Evolutionary conservation across 163 green algal species (phyloP), one percentile per base, ranked within the genome.

Genomic region (Scenedesmus sp.): DNA sequence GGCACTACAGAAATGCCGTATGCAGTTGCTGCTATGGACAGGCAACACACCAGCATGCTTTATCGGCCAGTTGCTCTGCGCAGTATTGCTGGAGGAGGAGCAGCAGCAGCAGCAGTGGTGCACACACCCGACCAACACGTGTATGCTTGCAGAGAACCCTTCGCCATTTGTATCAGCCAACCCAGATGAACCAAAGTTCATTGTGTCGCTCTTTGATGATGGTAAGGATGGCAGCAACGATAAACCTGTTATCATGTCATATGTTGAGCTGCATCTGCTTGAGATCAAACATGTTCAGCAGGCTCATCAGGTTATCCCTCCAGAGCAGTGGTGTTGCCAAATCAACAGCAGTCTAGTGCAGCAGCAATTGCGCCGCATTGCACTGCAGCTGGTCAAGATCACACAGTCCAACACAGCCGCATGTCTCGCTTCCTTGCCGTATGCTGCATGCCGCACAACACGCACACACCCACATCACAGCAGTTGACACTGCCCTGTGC

Each of bases 141-240:
- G 8, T 26, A 60, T 60, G 26, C 13, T n/a, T 73, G 81, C 89
- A 92, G 89, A 92, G 23, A 88, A 88, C 10, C 81, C 82, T 8
- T 92, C 89, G 2, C 55, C 89, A 2, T 92, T 92, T 86, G 89
- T 88, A 3, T 82, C 89, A 54, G 9, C 82, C 18, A 66, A 92
- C 82, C 89, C 89, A 52, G 23, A 92, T 59, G 81, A 88, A 3
- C 81, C 89, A 26, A 84, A 92, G 66, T 89, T 77, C 64, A 83
- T 92, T 6, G 89, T 92, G 0, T 20, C 60, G 1, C 13, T 92
- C 1, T 92, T 89, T 83, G 82, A 85, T 52, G 82, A 92, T 15
- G 89, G 89, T 92, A 56, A 55, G 89, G 9, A 23, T n/a, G 4
- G 73, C 20, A 54, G 4, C 62, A 23, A 13, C 7, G 12, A 70